Evolutionary conservation across 139 green algal species (phyloP).

Genomic region (Limnomonas spitsbergensis): DNA sequence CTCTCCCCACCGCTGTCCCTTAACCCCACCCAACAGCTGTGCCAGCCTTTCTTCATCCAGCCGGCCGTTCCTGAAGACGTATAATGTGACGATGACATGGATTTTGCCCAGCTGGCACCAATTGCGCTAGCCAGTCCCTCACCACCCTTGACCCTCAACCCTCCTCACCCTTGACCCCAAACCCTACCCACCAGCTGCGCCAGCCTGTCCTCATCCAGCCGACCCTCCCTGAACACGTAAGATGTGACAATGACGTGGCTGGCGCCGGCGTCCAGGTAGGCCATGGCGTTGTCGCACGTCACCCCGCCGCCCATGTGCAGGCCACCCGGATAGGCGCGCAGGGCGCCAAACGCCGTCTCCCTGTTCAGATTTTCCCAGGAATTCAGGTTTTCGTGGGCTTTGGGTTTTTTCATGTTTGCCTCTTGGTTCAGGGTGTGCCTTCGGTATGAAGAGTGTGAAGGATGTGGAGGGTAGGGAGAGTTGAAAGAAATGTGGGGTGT

Average conservation of each 20-base stretch:
- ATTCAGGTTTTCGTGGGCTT: neutral
- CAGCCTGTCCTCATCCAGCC: constrained; percentile 80
- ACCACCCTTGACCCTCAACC: no score
- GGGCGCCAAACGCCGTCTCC: constrained; percentile 68
- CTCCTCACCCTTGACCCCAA: neutral
- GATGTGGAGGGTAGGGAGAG: no score
- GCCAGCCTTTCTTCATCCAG: constrained; percentile 81
- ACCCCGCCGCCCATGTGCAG: constrained; percentile 95
- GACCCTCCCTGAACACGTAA: constrained; percentile 86
- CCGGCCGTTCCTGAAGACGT: constrained; percentile 83
- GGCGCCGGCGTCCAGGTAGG: constrained; percentile 88
- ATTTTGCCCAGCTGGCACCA: no score
- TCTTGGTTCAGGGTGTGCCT: no score
- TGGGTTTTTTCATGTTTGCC: no score
- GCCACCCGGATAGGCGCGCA: constrained; percentile 78
- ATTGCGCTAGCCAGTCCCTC: no score
- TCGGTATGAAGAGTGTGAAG: no score
- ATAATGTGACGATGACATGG: constrained; percentile 97
- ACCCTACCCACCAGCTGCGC: constrained; percentile 55
- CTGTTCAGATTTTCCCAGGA: no score
- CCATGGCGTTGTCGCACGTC: constrained; percentile 73
- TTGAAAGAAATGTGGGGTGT: no score
- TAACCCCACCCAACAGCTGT: no score
- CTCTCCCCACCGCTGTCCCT: no score
- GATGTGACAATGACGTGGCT: constrained; percentile 96